Evolutionary conservation across 352 stramenopile species (phyloP).

Genomic region (Phytophthora litchii): DNA sequence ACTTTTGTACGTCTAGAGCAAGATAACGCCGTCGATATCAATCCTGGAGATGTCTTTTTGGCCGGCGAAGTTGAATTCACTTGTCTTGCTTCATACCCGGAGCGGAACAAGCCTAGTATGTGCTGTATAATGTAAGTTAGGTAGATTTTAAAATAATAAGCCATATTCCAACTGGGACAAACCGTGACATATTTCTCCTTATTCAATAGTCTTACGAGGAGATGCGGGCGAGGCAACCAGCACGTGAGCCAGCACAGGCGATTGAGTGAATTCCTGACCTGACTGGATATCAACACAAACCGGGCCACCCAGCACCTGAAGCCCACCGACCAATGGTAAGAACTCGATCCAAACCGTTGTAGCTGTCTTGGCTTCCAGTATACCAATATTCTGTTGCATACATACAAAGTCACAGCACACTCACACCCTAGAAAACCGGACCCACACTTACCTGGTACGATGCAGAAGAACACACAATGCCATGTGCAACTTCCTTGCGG

Average conservation of each 20-base stretch:
- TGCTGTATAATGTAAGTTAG: constrained; percentile 51
- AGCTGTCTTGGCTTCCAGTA: constrained; percentile 52
- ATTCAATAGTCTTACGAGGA: constrained; percentile 21
- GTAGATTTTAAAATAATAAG: constrained; percentile 17
- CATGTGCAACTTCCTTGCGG: constrained; percentile 65
- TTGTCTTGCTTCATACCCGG: constrained; percentile 64
- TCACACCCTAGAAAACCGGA: background rate
- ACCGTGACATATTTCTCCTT: constrained; percentile 12
- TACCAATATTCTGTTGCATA: constrained; percentile 60
- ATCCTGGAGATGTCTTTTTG: constrained; percentile 72
- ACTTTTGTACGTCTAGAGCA: constrained; percentile 81
- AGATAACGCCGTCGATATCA: constrained; percentile 65
- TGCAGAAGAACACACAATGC: constrained; percentile 74
- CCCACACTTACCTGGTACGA: constrained; percentile 67
- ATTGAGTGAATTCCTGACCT: constrained; percentile 61
- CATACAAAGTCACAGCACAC: background rate
- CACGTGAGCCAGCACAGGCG: constrained; percentile 53
- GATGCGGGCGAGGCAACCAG: constrained; percentile 43
- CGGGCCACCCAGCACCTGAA: constrained; percentile 65
- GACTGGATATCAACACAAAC: constrained; percentile 76
- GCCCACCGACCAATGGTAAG: constrained; percentile 63
- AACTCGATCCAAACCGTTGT: constrained; percentile 65
- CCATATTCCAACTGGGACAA: background rate
- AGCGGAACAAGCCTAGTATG: constrained; percentile 58
- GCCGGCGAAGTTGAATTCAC: constrained; percentile 81